Conservation (phyloP, 2,329 filamentous ascomycete species). For the Malbranchea cinnamomea region DNA sequence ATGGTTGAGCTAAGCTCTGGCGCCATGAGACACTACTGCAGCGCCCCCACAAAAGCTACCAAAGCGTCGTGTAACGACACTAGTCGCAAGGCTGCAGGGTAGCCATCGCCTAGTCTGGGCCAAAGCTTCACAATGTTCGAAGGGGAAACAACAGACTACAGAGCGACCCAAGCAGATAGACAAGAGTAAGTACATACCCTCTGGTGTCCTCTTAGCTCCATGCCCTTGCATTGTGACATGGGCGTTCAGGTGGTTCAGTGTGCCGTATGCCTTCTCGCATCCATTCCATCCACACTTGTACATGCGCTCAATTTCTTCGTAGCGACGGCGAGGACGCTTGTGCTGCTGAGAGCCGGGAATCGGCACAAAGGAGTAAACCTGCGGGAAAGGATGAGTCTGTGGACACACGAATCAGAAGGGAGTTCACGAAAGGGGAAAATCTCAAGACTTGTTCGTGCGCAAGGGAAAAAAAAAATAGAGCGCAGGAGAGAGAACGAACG, state of each 20-base stretch:
- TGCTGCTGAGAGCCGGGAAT: slow-evolving; percentile 96
- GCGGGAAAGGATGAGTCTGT: slow-evolving; percentile 36
- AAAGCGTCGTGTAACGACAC: slow-evolving; percentile 33
- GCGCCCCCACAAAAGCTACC: slow-evolving; percentile 25
- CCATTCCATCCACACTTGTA: slow-evolving; percentile 99
- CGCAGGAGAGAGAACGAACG: slow-evolving; percentile 14
- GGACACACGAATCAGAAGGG: no score
- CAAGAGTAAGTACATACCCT: slow-evolving; percentile 80
- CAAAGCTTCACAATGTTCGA: no score
- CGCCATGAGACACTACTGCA: slow-evolving; percentile 38
- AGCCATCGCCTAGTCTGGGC: no score
- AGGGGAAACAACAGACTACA: no score
- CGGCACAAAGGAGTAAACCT: slow-evolving; percentile 96
- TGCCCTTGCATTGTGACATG: slow-evolving; percentile 99
- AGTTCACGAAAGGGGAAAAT: slow-evolving; percentile 14
- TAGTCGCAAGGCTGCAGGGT: slow-evolving; percentile 24
- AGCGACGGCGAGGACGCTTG: slow-evolving; percentile 81
- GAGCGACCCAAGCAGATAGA: no score
- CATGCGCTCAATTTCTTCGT: slow-evolving; percentile 98
- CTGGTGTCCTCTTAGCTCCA: slow-evolving; percentile 82
- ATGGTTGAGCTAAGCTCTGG: slow-evolving; percentile 31
- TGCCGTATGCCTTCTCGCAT: slow-evolving; percentile 97
- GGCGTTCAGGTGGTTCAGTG: slow-evolving; percentile 90
- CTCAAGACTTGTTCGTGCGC: slow-evolving; percentile 10
- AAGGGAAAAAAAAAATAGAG: slow-evolving; percentile 9